Conservation (phyloP, 345 rosid species). For the Boechera stricta region DNA sequence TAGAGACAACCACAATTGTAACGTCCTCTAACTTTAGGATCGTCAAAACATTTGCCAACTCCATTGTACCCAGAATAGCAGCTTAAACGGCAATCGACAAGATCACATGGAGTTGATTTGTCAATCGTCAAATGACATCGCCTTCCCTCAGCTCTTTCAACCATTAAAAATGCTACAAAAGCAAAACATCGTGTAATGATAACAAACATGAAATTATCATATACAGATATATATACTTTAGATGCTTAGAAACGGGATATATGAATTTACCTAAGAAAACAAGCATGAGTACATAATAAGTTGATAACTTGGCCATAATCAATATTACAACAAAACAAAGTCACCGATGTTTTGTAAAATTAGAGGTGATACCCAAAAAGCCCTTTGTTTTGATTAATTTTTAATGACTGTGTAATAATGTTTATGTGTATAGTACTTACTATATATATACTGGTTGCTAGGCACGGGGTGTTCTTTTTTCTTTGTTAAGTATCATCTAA, state of each 20-base stretch:
- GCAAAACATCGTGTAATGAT: neutral
- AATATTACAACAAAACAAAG: neutral
- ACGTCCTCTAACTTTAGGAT: conserved; percentile 32
- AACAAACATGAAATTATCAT: neutral
- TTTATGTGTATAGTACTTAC: neutral
- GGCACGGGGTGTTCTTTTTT: neutral
- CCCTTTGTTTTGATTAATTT: neutral
- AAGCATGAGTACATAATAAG: conserved; percentile 20
- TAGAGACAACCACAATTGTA: conserved; percentile 19
- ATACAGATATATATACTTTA: neutral
- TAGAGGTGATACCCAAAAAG: neutral
- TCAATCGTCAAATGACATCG: conserved; percentile 12
- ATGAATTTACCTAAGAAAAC: conserved; percentile 20
- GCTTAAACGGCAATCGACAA: conserved; percentile 5
- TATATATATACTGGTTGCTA: neutral
- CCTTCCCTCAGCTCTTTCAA: neutral
- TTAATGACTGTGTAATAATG: neutral
- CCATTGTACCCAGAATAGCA: conserved; percentile 12
- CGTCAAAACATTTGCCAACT: conserved; percentile 37
- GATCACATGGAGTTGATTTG: neutral
- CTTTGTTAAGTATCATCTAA: no score
- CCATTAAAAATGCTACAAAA: neutral
- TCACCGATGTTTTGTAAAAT: neutral
- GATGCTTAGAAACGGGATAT: no score
- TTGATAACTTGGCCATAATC: conserved; percentile 24